A percentile compares a stretch with the other conserved stretches of the same genome.
These are phyloP conservation scores for Conticribra weissflogii DNA, from an alignment of 108 stramenopile species.

Conservation along the genomic window DNA sequence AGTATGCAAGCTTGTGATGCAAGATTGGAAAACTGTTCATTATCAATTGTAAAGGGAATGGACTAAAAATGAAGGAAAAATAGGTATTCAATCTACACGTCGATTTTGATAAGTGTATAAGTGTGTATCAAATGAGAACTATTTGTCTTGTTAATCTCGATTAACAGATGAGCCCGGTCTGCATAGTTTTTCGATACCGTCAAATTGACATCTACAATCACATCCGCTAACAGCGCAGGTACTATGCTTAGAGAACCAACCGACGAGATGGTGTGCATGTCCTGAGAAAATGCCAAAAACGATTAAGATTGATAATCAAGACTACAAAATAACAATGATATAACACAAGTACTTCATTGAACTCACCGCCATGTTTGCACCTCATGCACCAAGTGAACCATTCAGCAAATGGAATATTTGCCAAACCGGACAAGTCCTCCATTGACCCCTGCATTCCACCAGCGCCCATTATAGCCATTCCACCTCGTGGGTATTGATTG, in stretches of 20 bases:
- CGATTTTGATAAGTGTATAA: no score
- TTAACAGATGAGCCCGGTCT: conserved; percentile 17
- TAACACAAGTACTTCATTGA: no score
- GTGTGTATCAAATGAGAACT: no score
- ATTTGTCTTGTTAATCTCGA: no score
- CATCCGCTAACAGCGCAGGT: conserved; percentile 89
- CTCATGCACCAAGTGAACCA: conserved; percentile 94
- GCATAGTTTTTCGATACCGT: conserved; percentile 69
- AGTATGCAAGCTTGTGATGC: background rate
- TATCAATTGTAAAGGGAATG: background rate
- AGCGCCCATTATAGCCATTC: conserved; percentile 22
- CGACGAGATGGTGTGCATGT: conserved; percentile 83
- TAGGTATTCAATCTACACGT: no score
- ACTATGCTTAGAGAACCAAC: conserved; percentile 86
- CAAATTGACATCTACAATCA: conserved; percentile 87
- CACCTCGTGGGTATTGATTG: conserved; percentile 40
- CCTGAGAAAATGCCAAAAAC: conserved; percentile 38
- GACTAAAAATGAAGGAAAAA: no score
- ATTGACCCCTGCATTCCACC: conserved; percentile 10
- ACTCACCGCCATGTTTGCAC: conserved; percentile 68
- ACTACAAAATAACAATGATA: no score
- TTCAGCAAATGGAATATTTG: conserved; percentile 78
- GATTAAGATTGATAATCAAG: no score
- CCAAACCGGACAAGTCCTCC: conserved; percentile 65
- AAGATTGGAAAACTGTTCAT: background rate